Evolutionary conservation across 2,329 filamentous ascomycete genomes (phyloP), one percentile per base, ranked within the genome.

Genomic region (Colletotrichum godetiae): DNA sequence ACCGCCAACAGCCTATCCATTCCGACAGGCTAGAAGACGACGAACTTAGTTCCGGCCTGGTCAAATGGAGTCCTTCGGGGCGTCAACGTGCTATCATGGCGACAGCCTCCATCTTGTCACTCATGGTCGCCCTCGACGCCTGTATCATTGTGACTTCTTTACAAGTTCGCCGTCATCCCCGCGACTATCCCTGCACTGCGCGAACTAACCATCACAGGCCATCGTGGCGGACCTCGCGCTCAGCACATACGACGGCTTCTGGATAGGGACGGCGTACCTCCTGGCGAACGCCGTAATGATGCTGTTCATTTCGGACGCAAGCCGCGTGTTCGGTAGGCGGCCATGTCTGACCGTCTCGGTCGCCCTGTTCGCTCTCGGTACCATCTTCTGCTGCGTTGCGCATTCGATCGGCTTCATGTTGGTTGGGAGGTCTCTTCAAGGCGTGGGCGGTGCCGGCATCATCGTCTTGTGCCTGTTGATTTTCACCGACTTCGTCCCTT

Each of bases 321-420:
- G 79, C 79, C 76, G 80, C 65, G 72, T 85, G 73, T 77, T 81
- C 35, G 80, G 81, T 33, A 77, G 82, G 6, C 80, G 80, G n/a
- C 74, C 77, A 49, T 77, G 78, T 49, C 72, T 84, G 24, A 79
- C 78, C 35, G 76, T 80, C 46, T 75, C 81, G 13, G 74, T 83
- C 12, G 46, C 73, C 2, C 74, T 86, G 75, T 89, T 89, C 75
- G 81, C 80, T 2, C 49, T 79, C n/a, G 86, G 85, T 19, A 87
- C 83, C 4, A 75, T 84, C 24, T 74, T 84, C 12, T 86, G 84
- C 72, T 79, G 78, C n/a, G 64, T 80, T 5, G 79, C 83, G 2
- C 77, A 79, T 10, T 74, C 74, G 68, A 80, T 85, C 37, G 67
- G 76, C 7, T 75, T 78, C 7, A 78, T 85, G 64, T 79, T 85